These are phyloP conservation scores for Vitis cinerea DNA, from an alignment of 164 flowering plant species.

Conservation along the genomic window DNA sequence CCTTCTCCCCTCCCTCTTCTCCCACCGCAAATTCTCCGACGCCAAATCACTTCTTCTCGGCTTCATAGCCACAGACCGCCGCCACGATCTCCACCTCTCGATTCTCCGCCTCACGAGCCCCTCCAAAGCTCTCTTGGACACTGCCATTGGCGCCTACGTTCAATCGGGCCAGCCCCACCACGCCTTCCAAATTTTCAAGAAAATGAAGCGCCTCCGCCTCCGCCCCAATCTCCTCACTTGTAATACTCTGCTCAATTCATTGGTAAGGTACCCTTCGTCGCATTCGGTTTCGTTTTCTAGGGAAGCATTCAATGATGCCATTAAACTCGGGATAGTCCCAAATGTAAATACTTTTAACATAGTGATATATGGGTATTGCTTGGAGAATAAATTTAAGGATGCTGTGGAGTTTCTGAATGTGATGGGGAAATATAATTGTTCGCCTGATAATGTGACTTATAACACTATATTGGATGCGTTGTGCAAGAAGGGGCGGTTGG, in stretches of 20 bases:
- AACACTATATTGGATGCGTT: constrained; percentile 65
- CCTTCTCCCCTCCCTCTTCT: constrained; percentile 46
- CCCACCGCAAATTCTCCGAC: constrained; percentile 35
- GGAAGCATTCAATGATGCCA: constrained; percentile 42
- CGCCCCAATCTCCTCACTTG: constrained; percentile 56
- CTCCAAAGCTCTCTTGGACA: constrained; percentile 49
- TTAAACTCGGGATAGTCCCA: constrained; percentile 43
- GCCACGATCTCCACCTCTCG: constrained; percentile 29
- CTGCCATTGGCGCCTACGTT: constrained; percentile 54
- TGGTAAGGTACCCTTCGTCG: constrained; percentile 53
- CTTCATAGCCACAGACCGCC: constrained; percentile 45
- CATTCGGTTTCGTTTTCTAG: constrained; percentile 32
- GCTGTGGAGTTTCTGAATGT: constrained; percentile 43
- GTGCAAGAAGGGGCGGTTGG: constrained; percentile 61
- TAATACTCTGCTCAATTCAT: constrained; percentile 58
- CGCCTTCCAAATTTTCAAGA: constrained; percentile 56
- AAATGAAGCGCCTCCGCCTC: constrained; percentile 49
- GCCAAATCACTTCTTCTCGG: constrained; percentile 49
- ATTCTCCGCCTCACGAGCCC: constrained; percentile 50
- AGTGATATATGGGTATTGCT: constrained; percentile 64
- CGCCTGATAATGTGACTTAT: constrained; percentile 71
- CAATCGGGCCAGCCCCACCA: constrained; percentile 46
- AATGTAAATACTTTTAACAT: constrained; percentile 55
- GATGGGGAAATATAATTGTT: constrained; percentile 47
- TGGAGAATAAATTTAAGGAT: constrained; percentile 46